Conservation (phyloP, 768 basidiomycete species). For the Hypholoma sublateritium region DNA sequence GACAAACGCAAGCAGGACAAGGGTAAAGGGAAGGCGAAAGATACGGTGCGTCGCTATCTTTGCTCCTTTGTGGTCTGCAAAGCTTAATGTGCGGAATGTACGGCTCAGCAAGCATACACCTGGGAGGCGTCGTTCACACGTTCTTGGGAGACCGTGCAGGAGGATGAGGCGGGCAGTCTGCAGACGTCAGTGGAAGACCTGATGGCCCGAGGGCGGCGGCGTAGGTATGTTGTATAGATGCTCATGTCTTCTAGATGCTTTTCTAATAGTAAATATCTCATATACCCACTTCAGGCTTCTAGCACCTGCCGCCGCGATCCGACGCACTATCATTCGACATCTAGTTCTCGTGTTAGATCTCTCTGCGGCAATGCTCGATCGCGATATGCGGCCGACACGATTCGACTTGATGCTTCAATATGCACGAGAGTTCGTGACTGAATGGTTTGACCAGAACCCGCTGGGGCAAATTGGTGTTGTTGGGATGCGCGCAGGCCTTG, state of each 20-base stretch:
- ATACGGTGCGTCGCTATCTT: slow-evolving; percentile 31
- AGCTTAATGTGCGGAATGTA: slow-evolving; percentile 1
- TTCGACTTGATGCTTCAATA: slow-evolving; percentile 91
- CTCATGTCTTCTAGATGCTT: not conserved
- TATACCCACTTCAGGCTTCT: slow-evolving; percentile 51
- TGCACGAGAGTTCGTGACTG: slow-evolving; percentile 85
- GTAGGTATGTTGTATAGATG: slow-evolving; percentile 50
- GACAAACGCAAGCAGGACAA: slow-evolving; percentile 57
- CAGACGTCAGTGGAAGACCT: slow-evolving; percentile 88
- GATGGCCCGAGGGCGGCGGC: slow-evolving; percentile 81
- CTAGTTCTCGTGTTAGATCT: slow-evolving; percentile 91
- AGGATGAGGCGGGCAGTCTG: slow-evolving; percentile 91
- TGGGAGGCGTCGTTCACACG: slow-evolving; percentile 96
- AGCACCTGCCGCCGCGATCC: slow-evolving; percentile 82
- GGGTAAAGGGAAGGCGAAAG: slow-evolving; percentile 55
- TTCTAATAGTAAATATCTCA: not conserved
- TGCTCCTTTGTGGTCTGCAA: not conserved
- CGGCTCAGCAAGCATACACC: slow-evolving; percentile 73
- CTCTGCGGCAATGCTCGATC: slow-evolving; percentile 89
- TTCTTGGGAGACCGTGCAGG: slow-evolving; percentile 96
- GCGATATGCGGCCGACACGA: slow-evolving; percentile 93
- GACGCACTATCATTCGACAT: slow-evolving; percentile 95
- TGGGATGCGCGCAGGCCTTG: slow-evolving; percentile 87
- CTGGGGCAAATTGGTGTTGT: slow-evolving; percentile 95
- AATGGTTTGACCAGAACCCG: slow-evolving; percentile 99